Percentiles rank a stretch among this genome's conserved stretches.
Evolutionary conservation across 495 filamentous ascomycete genomes (phyloP).

Genomic region (Penicillium desertorum): DNA sequence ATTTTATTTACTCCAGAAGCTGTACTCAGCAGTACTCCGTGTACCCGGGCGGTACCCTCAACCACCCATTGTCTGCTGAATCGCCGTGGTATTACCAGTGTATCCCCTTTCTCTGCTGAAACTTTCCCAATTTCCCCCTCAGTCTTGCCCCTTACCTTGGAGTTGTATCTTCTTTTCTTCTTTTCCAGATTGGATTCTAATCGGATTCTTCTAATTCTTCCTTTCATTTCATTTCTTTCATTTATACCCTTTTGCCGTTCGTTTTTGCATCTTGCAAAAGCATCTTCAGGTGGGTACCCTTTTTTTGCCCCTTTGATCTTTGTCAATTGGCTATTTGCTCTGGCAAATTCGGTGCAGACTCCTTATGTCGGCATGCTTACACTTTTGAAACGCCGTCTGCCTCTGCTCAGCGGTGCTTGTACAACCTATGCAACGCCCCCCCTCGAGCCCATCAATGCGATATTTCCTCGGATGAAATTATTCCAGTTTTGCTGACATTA

Average conservation of each 20-base stretch:
- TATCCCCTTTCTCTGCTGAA: slow-evolving; percentile 34
- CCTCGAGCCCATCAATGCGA: slow-evolving; percentile 14
- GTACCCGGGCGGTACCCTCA: background rate
- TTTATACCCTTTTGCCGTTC: slow-evolving; percentile 9
- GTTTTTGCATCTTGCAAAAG: slow-evolving; percentile 9
- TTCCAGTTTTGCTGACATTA: slow-evolving; percentile 14
- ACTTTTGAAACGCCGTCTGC: slow-evolving; percentile 29
- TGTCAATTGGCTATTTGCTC: background rate
- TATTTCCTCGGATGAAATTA: slow-evolving; percentile 13
- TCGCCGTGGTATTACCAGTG: slow-evolving; percentile 10
- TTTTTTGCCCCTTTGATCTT: slow-evolving; percentile 20
- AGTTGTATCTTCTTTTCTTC: slow-evolving; percentile 15
- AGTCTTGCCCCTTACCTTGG: slow-evolving; percentile 27
- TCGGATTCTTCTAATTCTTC: slow-evolving; percentile 19
- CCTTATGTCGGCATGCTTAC: slow-evolving; percentile 28
- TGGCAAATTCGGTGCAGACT: slow-evolving; percentile 13
- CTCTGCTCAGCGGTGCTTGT: slow-evolving; percentile 23
- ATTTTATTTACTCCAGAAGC: background rate
- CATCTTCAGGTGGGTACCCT: slow-evolving; percentile 2
- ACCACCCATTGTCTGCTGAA: background rate
- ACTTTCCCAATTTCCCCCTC: slow-evolving; percentile 31
- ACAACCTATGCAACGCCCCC: slow-evolving; percentile 19
- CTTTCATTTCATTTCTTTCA: slow-evolving; percentile 16
- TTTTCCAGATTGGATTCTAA: slow-evolving; percentile 16
- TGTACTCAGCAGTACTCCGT: background rate